Evolutionary conservation across 2,329 filamentous ascomycete species (phyloP), one percentile per base, ranked within the genome.

Genomic region (Aspergillus calidoustus): DNA sequence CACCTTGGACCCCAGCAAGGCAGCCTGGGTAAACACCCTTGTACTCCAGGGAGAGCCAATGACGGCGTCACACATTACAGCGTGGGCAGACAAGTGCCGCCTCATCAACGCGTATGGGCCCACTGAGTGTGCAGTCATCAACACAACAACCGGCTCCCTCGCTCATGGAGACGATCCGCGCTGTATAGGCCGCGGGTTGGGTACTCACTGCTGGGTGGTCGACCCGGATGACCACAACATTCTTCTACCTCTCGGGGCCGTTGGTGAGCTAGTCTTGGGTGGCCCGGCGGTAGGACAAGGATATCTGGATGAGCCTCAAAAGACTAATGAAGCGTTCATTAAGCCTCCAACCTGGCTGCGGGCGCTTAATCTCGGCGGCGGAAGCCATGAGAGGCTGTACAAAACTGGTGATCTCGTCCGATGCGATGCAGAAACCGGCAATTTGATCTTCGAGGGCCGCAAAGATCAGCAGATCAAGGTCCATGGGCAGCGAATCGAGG

Each of bases 241-340:
- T 9, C 38, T 54, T 5, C 17, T 25, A 2, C 51, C 51, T 4
- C n/a, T 54, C 38, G 51, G 34, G 4, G 31, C 34, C 7, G 15
- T 13, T 3, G 51, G 51, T 3, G 51, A 54, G 13, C 51, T 54
- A 4, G 11, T 54, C 3, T 5, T 54, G 1, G 15, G n/a, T 1
- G 51, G 51, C 3, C 51, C 51, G n/a, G 7, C 9, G 4, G 31
- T 54, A 22, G 51, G 51, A 6, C 31, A n/a, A 28, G 51, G 51
- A 25, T 54, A 54, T 23, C 15, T 54, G 19, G 28, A 54, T 7
- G 19, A 54, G 4, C 38, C 79, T 0, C 79, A 78, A n/a, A 86
- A 84, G 72, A 87, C 86, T 0, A 78, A 76, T 0, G 77, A 78
- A n/a, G 81, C 80, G 1, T 89, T 88, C 63, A 80, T 89, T 43